Evolutionary conservation across 257 asterid genomes (phyloP).

Genomic region (Solanum gracilifrons): DNA sequence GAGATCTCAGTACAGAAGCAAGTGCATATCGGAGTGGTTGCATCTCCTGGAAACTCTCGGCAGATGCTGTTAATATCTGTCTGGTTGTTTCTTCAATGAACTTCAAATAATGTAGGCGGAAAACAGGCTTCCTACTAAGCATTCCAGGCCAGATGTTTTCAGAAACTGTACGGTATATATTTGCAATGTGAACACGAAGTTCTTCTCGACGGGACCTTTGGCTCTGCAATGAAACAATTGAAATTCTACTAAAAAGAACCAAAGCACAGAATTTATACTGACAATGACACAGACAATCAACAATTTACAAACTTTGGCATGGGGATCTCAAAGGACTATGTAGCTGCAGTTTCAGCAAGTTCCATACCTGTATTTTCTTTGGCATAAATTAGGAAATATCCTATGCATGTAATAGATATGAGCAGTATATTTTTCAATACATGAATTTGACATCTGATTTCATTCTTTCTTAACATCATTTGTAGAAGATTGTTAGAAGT

Average conservation of each 20-base stretch:
- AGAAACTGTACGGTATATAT: slow-evolving; percentile 83
- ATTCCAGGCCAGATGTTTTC: slow-evolving; percentile 98
- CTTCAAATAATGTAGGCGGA: slow-evolving; percentile 93
- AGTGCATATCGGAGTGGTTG: slow-evolving; percentile 93
- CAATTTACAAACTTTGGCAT: neutral
- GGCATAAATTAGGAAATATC: neutral
- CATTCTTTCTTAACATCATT: neutral
- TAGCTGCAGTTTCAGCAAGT: neutral
- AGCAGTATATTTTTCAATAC: neutral
- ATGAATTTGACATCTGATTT: neutral
- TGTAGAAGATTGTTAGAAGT: neutral
- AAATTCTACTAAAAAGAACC: neutral
- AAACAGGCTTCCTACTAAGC: slow-evolving; percentile 87
- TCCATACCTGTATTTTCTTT: neutral
- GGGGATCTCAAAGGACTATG: neutral
- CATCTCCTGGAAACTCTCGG: slow-evolving; percentile 85
- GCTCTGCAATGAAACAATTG: slow-evolving; percentile 38
- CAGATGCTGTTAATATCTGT: slow-evolving; percentile 56
- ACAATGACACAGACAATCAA: neutral
- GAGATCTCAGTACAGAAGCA: slow-evolving; percentile 83
- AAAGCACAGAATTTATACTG: neutral
- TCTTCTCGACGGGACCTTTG: slow-evolving; percentile 98
- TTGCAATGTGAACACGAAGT: slow-evolving; percentile 77
- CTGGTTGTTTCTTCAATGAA: slow-evolving; percentile 88
- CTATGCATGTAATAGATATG: neutral